phyloP scores from a whole-genome alignment of 2,329 filamentous ascomycete species.

The Meredithiella fracta region DNA sequence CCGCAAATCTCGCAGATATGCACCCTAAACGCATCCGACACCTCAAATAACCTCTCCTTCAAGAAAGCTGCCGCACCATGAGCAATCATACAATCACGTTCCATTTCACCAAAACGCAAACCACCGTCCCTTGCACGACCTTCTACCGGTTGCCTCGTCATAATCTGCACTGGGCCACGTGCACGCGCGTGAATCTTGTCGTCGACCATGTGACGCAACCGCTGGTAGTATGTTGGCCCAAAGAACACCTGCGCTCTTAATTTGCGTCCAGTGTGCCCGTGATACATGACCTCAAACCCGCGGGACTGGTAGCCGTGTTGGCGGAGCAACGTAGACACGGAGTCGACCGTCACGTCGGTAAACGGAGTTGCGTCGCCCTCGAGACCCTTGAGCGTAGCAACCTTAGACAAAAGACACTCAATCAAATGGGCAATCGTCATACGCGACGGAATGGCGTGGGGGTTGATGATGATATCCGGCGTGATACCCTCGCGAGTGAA shows the following conservation, averaged over 20 bases:
- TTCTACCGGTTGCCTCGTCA: slow-evolving; percentile 93
- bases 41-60: slow-evolving; percentile 93
- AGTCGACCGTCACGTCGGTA: slow-evolving; percentile 92
- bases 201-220: slow-evolving; percentile 97
- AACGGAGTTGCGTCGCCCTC: slow-evolving; percentile 97
- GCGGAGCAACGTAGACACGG: slow-evolving; percentile 69
- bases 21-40: slow-evolving; percentile 93
- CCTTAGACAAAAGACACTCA: slow-evolving; percentile 93
- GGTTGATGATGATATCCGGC: slow-evolving; percentile 96
- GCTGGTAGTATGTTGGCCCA: slow-evolving; percentile 96
- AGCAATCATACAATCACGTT: slow-evolving; percentile 99
- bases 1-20: slow-evolving; percentile 98
- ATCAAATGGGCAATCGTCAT: slow-evolving; percentile 99
- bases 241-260: slow-evolving; percentile 89
- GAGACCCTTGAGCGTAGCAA: slow-evolving; percentile 79
- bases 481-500: slow-evolving; percentile 84
- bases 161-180: slow-evolving; percentile 87
- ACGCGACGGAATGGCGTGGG: slow-evolving; percentile 96
- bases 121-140: slow-evolving; percentile 96
- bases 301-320: slow-evolving; percentile 91
- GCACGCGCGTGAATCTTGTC: slow-evolving; percentile 99
- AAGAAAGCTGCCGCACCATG: slow-evolving; percentile 93
- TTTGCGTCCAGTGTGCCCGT: slow-evolving; percentile 91
- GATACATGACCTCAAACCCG: slow-evolving; percentile 97
- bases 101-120: slow-evolving; percentile 99